These are phyloP conservation scores for Penicillium atrosanguineum DNA, from an alignment of 495 filamentous ascomycete genomes.

Conservation along the genomic window DNA sequence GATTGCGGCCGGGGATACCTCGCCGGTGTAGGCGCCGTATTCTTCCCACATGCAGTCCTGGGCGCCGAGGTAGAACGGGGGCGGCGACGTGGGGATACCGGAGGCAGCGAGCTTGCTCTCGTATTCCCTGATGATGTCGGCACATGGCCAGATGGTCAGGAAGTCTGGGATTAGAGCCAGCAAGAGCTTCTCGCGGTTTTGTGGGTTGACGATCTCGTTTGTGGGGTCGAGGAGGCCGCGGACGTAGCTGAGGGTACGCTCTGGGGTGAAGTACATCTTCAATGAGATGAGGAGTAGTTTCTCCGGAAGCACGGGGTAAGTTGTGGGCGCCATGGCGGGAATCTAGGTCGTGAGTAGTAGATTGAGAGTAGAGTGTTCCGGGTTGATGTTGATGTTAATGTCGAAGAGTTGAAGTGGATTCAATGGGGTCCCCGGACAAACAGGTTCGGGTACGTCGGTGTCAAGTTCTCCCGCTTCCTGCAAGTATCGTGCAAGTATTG, in stretches of 20 bases:
- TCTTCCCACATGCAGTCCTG: conserved; percentile 68
- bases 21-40: conserved; percentile 70
- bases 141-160: conserved; percentile 58
- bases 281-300: conserved; percentile 75
- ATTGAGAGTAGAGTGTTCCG: conserved; percentile 11
- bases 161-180: conserved; percentile 82
- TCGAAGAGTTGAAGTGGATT: background rate
- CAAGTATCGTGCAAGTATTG: background rate
- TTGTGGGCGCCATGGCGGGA: conserved; percentile 21
- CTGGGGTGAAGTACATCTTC: conserved; percentile 80
- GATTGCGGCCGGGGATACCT: conserved; percentile 67
- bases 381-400: background rate
- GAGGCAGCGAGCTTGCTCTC: conserved; percentile 28
- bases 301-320: conserved; percentile 51
- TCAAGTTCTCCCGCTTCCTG: background rate
- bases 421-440: conserved; percentile 2
- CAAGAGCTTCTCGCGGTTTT: conserved; percentile 70
- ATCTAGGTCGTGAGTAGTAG: background rate
- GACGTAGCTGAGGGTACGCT: conserved; percentile 62
- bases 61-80: conserved; percentile 63
- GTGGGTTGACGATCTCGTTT: conserved; percentile 36
- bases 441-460: background rate
- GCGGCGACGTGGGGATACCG: conserved; percentile 16
- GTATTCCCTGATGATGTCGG: conserved; percentile 47
- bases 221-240: conserved; percentile 49